Evolutionary conservation across 345 rosid genomes (phyloP), one percentile per base, ranked within the genome.

Genomic region (Trapa bicornis): DNA sequence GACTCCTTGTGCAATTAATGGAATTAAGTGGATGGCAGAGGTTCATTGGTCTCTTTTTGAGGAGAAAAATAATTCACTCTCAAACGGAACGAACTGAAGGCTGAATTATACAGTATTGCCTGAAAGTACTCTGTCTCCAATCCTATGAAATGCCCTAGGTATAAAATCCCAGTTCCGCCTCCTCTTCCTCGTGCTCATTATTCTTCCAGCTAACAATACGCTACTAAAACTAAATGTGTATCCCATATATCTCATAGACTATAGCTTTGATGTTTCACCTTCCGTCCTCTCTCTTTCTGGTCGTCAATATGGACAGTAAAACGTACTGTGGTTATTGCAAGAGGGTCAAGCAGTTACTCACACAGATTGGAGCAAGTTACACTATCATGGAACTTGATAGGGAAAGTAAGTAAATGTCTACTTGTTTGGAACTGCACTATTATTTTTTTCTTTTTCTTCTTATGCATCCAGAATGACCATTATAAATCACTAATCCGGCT

Each of bases 291-390:
- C 36, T 61, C 29, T 11, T 36, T 54, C 10, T n/a, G 32, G 5
- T n/a, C 33, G 22, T 15, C n/a, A n/a, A 15, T 42, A 33, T 38
- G 64, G 64, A 73, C 91, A 89, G 96, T 70, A 87, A 89, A 80
- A 86, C 87, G 47, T 79, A 83, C 62, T 83, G 91, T 65, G 83
- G 85, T 36, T 87, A 78, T 72, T 84, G 89, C 75, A 70, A 63
- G 56, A 83, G 79, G 77, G 86, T 82, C 70, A 85, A 83, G 82
- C 81, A 80, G 82, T 68, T 87, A 71, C 71, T 83, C 67, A 80
- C 84, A 15, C 79, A 83, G 73, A 74, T 80, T 1, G 83, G 84
- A 69, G 83, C 87, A 45, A 68, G 53, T 67, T 82, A 65, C 78
- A 81, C 85, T 50, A 76, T 71, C 53, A 58, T 82, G 15, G 88